These are phyloP conservation scores for Claviceps arundinis DNA, from an alignment of 2,329 filamentous ascomycete genomes.

Conservation along the genomic window DNA sequence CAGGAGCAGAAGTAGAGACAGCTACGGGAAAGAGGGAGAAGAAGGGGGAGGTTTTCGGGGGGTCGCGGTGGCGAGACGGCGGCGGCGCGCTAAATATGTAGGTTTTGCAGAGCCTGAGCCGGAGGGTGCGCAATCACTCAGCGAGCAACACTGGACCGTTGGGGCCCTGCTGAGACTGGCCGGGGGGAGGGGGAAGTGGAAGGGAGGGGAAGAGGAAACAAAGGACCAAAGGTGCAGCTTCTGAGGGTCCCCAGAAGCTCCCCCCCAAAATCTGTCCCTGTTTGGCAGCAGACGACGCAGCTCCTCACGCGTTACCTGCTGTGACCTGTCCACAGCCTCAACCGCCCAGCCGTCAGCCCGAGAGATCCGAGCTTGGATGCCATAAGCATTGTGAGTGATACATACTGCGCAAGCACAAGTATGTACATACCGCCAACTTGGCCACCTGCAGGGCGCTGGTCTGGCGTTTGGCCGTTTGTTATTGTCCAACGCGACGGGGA, in stretches of 20 bases:
- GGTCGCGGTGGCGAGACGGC: conserved; percentile 13
- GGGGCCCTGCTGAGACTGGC: neutral
- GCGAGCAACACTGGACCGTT: neutral
- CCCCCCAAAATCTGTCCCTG: neutral
- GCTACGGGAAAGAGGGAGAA: conserved; percentile 6
- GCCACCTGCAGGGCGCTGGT: too few relatives aligned
- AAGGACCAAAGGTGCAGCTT: neutral
- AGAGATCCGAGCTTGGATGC: too few relatives aligned
- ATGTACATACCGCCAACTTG: too few relatives aligned
- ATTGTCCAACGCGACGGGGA: too few relatives aligned
- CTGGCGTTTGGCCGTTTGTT: too few relatives aligned
- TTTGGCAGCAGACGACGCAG: too few relatives aligned
- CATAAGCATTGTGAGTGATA: too few relatives aligned
- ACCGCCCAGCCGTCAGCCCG: too few relatives aligned
- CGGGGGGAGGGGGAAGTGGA: neutral
- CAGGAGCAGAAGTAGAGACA: neutral
- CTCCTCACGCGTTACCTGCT: too few relatives aligned
- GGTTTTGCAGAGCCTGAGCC: conserved; percentile 12
- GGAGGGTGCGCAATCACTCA: conserved; percentile 19
- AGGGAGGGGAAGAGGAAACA: neutral
- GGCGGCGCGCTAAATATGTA: conserved; percentile 24
- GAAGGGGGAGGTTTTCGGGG: conserved; percentile 15
- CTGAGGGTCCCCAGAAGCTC: too few relatives aligned
- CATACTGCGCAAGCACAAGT: too few relatives aligned
- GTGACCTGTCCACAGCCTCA: too few relatives aligned